Base-by-base conservation (phyloP, 2,329 filamentous ascomycete genomes). In the Bipolaris gigantea region DNA sequence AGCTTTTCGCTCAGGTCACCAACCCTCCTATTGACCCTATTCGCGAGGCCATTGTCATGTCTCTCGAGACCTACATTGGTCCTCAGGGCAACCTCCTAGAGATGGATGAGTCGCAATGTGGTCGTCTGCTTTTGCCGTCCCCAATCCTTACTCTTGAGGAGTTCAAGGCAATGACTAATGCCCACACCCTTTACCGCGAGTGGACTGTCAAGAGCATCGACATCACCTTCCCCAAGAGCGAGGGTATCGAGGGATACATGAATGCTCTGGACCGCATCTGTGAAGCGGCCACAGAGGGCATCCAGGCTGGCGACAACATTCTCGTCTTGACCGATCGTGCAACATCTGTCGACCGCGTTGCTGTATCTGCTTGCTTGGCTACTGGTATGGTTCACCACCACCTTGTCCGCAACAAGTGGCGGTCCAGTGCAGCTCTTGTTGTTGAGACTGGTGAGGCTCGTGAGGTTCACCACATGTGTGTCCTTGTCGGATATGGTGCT, bases 391-490 rank as follows among this genome's bases (percentile, higher is more conserved):
- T 97, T 21, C 93, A 97, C 76, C 93, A 97, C 71, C 92, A 97
- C 74, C 82, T 97, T 63, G 92, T 97, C 58, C 89, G 88, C 76
- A 97, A 96, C 83, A 93, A 95, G 79, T 96, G 92, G 91, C 85
- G 93, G 74, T 92, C 93, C 11, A 85, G 92, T 76, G 90, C 86
- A 63, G 93, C 92, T 42, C 79, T 97, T 41, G 83, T 96, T 36
- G 85, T 96, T 32, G 93, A 97, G 80, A 96, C 92, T 60, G 93
- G 89, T 41, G 93, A 97, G 75, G 93, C 93, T 66, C 90, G 93
- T 77, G 93, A 97, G 77, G 93, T 97, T 7, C 93, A 97, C 76
- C 93, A 97, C 79, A 96, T 97, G 91, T 96, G 91, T 79, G 93
- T 97, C n/a, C 83, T 97, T 39, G 85, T 97, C 56, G 93, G 93